Conservation (phyloP, 148 eudicot species). For the Polygonum maritimum region DNA sequence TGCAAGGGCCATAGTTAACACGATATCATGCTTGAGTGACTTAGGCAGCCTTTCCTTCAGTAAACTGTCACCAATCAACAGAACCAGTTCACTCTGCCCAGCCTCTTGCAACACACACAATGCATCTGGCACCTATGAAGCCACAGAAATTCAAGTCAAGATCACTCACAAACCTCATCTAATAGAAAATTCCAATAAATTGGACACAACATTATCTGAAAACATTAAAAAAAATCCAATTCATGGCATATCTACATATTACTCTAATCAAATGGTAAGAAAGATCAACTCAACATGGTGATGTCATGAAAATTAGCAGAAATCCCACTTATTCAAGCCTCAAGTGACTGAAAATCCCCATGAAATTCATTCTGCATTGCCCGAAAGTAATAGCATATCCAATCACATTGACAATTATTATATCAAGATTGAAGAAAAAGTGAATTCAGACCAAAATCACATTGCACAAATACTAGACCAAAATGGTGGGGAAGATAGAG, state of each 20-base stretch:
- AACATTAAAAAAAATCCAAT: neutral
- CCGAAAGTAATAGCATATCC: neutral
- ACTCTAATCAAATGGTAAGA: neutral
- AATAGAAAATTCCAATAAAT: neutral
- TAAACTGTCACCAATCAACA: constrained; percentile 75
- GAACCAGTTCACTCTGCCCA: constrained; percentile 81
- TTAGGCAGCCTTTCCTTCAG: constrained; percentile 82
- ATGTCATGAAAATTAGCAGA: neutral
- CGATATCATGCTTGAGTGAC: constrained; percentile 89
- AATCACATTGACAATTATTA: neutral
- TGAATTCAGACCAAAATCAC: neutral
- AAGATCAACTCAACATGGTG: neutral
- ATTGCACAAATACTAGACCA: neutral
- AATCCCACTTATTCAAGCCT: no score
- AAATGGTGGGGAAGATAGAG: neutral
- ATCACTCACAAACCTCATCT: neutral
- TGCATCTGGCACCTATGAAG: constrained; percentile 86
- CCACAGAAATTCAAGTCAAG: constrained; percentile 5
- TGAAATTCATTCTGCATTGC: neutral
- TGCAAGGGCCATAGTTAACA: constrained; percentile 82
- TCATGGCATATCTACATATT: neutral
- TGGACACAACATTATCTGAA: neutral
- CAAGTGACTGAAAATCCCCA: neutral
- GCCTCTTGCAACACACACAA: constrained; percentile 89
- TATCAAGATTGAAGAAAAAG: constrained; percentile 24